Evolutionary conservation across 192 early-diverging fungal species (phyloP).

Genomic region (Coemansia sp.): DNA sequence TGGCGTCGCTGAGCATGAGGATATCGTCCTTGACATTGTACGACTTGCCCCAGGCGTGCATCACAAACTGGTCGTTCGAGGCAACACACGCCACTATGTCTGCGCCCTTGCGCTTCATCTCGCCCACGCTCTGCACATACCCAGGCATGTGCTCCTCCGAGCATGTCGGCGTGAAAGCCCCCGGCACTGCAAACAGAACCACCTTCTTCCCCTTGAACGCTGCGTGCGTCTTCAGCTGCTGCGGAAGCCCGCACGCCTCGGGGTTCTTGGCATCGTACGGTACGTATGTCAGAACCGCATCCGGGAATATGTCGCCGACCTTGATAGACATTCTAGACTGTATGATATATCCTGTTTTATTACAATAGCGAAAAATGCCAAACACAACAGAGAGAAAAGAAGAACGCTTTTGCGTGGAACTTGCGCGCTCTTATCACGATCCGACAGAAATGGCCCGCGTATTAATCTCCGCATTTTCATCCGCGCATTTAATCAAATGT

Average conservation of each 20-base stretch:
- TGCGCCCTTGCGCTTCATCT: slow-evolving; percentile 68
- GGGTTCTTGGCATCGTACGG: slow-evolving; percentile 57
- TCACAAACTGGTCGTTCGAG: slow-evolving; percentile 60
- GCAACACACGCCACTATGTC: slow-evolving; percentile 68
- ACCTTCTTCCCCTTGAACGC: slow-evolving; percentile 58
- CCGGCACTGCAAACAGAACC: slow-evolving; percentile 63
- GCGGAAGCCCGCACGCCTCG: slow-evolving; percentile 48
- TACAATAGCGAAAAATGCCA: neutral
- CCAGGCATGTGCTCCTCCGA: slow-evolving; percentile 67
- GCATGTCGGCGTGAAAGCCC: slow-evolving; percentile 70
- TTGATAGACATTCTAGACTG: slow-evolving; percentile 38
- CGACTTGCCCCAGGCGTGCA: slow-evolving; percentile 59
- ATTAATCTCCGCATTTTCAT: too few species aligned
- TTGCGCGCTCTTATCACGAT: too few species aligned
- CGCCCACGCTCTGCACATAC: slow-evolving; percentile 55
- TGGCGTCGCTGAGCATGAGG: slow-evolving; percentile 74
- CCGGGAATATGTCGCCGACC: slow-evolving; percentile 59
- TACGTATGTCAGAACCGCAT: slow-evolving; percentile 56
- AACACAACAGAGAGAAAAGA: neutral
- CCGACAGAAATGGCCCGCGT: too few species aligned
- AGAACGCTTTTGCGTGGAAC: neutral
- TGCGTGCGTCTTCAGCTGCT: slow-evolving; percentile 48
- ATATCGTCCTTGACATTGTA: slow-evolving; percentile 50
- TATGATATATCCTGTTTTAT: neutral
- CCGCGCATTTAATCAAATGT: too few species aligned